Conservation (phyloP, 495 filamentous ascomycete species). For the Neurospora sp. region DNA sequence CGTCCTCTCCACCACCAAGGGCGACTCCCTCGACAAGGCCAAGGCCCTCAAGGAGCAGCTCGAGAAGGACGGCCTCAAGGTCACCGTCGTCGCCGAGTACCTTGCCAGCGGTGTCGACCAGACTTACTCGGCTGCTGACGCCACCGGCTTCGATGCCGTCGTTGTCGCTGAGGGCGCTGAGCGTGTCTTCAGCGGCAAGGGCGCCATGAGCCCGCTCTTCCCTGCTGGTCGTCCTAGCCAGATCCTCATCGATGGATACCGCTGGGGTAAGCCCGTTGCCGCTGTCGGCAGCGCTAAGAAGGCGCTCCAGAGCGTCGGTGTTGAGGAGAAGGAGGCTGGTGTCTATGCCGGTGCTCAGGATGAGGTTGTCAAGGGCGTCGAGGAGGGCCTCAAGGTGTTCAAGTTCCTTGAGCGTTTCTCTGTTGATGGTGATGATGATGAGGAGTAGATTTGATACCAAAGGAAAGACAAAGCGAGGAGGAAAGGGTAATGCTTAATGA, state of each 20-base stretch:
- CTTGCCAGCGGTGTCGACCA: constrained; percentile 48
- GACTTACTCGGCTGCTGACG: constrained; percentile 63
- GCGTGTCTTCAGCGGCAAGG: constrained; percentile 34
- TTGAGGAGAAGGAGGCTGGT: constrained; percentile 34
- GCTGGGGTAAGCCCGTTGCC: constrained; percentile 64
- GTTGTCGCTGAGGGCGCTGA: constrained; percentile 50
- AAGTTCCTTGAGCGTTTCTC: constrained; percentile 25
- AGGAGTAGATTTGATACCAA: background rate
- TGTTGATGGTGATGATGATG: background rate
- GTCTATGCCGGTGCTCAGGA: constrained; percentile 34
- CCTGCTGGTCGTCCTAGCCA: constrained; percentile 54
- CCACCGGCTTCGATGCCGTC: constrained; percentile 62
- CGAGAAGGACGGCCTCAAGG: constrained; percentile 36
- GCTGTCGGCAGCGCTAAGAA: constrained; percentile 38
- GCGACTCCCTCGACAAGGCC: constrained; percentile 37
- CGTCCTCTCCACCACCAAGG: constrained; percentile 42
- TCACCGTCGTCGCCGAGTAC: constrained; percentile 53
- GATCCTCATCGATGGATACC: constrained; percentile 56
- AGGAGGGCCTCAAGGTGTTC: constrained; percentile 53
- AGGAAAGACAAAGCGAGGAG: background rate
- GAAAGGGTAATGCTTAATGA: background rate
- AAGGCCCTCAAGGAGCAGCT: constrained; percentile 37
- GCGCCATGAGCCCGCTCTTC: constrained; percentile 40
- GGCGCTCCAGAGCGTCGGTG: constrained; percentile 31
- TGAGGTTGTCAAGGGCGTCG: constrained; percentile 24